Percentiles rank a stretch among this genome's conserved stretches.
These are phyloP conservation scores for Yamadazyma tumulicola DNA, from an alignment of 805 yeast genomes.

Conservation along the genomic window DNA sequence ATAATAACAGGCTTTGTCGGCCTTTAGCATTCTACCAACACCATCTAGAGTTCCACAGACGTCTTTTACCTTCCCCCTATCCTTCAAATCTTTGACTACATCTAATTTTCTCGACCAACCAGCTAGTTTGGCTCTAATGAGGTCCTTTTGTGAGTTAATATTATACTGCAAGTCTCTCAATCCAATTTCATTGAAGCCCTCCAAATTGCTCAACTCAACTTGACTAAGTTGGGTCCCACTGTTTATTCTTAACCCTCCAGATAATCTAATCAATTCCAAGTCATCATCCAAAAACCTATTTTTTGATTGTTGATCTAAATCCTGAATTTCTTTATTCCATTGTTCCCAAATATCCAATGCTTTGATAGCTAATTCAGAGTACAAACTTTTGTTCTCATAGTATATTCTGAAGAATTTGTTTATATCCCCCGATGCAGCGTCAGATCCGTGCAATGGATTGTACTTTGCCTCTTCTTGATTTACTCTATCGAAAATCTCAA, in stretches of 20 bases:
- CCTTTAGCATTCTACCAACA: slow-evolving; percentile 31
- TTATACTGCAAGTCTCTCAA: slow-evolving; percentile 25
- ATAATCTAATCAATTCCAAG: slow-evolving; percentile 20
- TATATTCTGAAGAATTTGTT: slow-evolving; percentile 8
- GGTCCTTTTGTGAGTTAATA: slow-evolving; percentile 22
- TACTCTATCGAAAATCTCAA: slow-evolving; percentile 29
- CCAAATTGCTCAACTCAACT: slow-evolving; percentile 16
- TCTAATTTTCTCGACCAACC: slow-evolving; percentile 24
- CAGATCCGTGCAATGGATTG: slow-evolving; percentile 5
- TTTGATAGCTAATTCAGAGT: slow-evolving; percentile 6
- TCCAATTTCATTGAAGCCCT: slow-evolving; percentile 22
- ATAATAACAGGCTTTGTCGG: slow-evolving; percentile 30
- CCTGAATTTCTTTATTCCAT: slow-evolving; percentile 18
- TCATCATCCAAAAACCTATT: slow-evolving; percentile 9
- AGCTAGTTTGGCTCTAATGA: slow-evolving; percentile 25
- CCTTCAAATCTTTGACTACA: slow-evolving; percentile 2
- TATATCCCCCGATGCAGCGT: slow-evolving; percentile 6
- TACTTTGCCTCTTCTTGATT: slow-evolving; percentile 4
- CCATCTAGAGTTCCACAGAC: slow-evolving; percentile 2
- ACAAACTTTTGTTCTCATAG: slow-evolving; percentile 7
- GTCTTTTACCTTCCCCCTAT: not conserved
- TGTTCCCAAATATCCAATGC: slow-evolving; percentile 13
- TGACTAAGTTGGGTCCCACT: slow-evolving; percentile 14
- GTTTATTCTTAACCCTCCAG: slow-evolving; percentile 26
- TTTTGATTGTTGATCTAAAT: slow-evolving; percentile 1